A percentile compares a stretch with the other conserved stretches of the same genome.
These are phyloP conservation scores for Fusarium nematophilum DNA, from an alignment of 2,329 filamentous ascomycete genomes.

Conservation along the genomic window DNA sequence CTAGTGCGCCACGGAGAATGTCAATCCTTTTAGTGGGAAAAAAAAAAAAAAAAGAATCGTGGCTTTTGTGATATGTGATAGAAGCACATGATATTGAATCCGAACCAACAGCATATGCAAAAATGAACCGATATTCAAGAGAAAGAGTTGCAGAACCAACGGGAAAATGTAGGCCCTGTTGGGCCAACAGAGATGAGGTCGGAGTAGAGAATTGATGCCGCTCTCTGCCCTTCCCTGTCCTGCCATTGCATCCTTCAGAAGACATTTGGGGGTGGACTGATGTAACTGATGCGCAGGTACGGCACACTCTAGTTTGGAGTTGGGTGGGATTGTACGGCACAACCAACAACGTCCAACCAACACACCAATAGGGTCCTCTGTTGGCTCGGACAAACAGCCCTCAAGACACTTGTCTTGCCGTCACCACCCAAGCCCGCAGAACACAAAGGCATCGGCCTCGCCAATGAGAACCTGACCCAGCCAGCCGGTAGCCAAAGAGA, in stretches of 20 bases:
- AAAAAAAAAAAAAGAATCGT: too few species aligned
- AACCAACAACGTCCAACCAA: slow-evolving; percentile 17
- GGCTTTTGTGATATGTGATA: slow-evolving; percentile 42
- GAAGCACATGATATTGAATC: neutral
- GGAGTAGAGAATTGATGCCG: too few species aligned
- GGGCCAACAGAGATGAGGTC: too few species aligned
- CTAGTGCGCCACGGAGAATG: slow-evolving; percentile 28
- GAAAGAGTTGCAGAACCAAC: too few species aligned
- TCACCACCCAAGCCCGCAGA: slow-evolving; percentile 3
- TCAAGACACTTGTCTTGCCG: slow-evolving; percentile 23
- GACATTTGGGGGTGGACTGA: too few species aligned
- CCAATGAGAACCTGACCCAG: slow-evolving; percentile 16
- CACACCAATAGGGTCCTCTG: slow-evolving; percentile 28
- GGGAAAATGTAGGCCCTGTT: too few species aligned
- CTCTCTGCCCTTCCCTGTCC: too few species aligned
- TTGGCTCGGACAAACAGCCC: slow-evolving; percentile 12
- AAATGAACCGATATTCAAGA: neutral
- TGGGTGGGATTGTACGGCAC: slow-evolving; percentile 2
- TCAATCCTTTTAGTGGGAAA: neutral
- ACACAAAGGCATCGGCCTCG: neutral
- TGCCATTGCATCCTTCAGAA: too few species aligned
- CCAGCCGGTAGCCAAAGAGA: slow-evolving; percentile 22
- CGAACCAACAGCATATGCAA: slow-evolving; percentile 4
- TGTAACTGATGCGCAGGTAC: too few species aligned
- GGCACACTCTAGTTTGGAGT: too few species aligned